Conservation (phyloP, 441 rosid species). For the Raphanus hybrid region DNA sequence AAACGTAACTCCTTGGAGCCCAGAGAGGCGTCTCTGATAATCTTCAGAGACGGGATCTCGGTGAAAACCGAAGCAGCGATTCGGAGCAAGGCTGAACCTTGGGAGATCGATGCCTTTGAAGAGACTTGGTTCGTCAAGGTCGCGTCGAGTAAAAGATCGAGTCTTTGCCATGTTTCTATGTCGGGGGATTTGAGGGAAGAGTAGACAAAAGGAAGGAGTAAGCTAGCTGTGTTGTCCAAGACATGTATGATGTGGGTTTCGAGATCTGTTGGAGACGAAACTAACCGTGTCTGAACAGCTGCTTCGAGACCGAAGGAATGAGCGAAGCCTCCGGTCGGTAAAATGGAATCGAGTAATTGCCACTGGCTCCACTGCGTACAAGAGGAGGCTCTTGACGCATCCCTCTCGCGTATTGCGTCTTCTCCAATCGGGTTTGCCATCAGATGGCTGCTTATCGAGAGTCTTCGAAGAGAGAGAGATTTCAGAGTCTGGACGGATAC, state of each 20-base stretch:
- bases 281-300: slow-evolving; percentile 40
- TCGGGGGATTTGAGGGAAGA: slow-evolving; percentile 57
- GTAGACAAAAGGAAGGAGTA: slow-evolving; percentile 83
- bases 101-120: slow-evolving; percentile 70
- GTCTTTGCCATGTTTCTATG: slow-evolving; percentile 55
- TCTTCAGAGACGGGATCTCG: slow-evolving; percentile 65
- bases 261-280: slow-evolving; percentile 52
- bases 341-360: too few relatives aligned
- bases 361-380: too few relatives aligned
- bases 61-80: slow-evolving; percentile 72
- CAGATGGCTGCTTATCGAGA: not conserved
- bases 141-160: slow-evolving; percentile 64
- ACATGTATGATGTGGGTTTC: slow-evolving; percentile 54
- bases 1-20: too few relatives aligned
- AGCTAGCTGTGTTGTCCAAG: slow-evolving; percentile 76
- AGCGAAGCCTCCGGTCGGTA: slow-evolving; percentile 45
- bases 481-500: slow-evolving; percentile 8
- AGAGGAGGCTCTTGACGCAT: slow-evolving; percentile 27
- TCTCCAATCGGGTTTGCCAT: slow-evolving; percentile 27
- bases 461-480: slow-evolving; percentile 5
- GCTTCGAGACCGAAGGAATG: slow-evolving; percentile 93
- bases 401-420: slow-evolving; percentile 24
- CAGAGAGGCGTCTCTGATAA: slow-evolving; percentile 48
- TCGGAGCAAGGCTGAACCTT: slow-evolving; percentile 87
- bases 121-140: slow-evolving; percentile 78